Base-by-base conservation (phyloP, 345 rosid species). In the Gossypium ekmanianum region DNA sequence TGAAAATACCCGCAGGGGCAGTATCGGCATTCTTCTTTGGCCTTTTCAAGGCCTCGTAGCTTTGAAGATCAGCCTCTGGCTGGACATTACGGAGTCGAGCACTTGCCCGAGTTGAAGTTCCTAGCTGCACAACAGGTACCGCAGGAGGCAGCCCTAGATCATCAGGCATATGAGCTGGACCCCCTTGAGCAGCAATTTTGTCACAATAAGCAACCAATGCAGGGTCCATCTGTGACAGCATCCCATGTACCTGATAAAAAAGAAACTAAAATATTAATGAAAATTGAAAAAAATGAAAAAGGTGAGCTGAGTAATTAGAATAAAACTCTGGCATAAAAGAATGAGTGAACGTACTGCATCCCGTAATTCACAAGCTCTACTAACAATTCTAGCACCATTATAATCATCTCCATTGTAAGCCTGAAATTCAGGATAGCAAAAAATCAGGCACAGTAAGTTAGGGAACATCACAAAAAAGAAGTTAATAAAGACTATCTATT, bases 141-240 rank as follows among this genome's bases (percentile, higher is more conserved):
- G 83, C 76, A 20, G 94, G 85, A 72, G 91, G 85, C 56, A 79
- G 91, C 74, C 86, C 89, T 56, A 89, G 73, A 76, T 93, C 96
- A 81, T 90, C 97, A 48, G 99, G 93, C 75, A 92, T 78, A 77
- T 83, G 85, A n/a, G 85, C 73, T 7, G 97, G 98, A 77, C 98
- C 98, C 51, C 98, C 98, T 85, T 91, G 88, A 68, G 81, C 85
- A 14, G 89, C 89, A 59, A 95, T 95, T 85, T 95, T 95, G 71
- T 95, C 98, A 76, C 98, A 95, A 79, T 72, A 86, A 18, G 88
- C 82, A n/a, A 91, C 83, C 51, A 95, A 89, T 55, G 98, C 91
- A 79, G 99, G 94, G 75, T 95, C 99, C 96, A 95, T 93, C 83
- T 95, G 96, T 24, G 99, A 86, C 74, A 95, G 79, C 99, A 95